Evolutionary conservation across 805 yeast genomes (phyloP), one percentile per base, ranked within the genome.

Genomic region (Metschnikowia corniflorae): DNA sequence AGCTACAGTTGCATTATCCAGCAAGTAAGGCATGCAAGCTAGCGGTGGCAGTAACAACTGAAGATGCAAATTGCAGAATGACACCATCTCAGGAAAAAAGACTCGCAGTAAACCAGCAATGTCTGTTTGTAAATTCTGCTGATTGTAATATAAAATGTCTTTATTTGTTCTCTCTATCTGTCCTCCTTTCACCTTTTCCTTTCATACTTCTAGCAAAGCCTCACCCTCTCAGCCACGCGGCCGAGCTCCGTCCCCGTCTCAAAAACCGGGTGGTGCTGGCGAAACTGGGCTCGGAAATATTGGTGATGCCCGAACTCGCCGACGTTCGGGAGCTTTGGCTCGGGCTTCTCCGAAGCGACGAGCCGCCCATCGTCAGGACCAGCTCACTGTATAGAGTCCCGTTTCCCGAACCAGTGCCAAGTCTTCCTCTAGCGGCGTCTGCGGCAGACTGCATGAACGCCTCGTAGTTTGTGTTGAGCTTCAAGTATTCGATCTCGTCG

Each of bases 401-500:
- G n/a, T 26, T 26, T 19, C 22, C n/a, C 6, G 38, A 30, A 12
- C 29, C 15, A 18, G 31, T 26, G 12, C 26, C 26, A 24, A 27
- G 29, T 16, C 35, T 30, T 16, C 39, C 43, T 19, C 35, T 33
- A 14, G 31, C 31, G 6, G 43, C 33, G 24, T 48, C 55, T n/a
- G 44, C 47, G 18, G 24, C 24, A 21, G 24, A 10, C 9, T 10
- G 24, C 24, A 10, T 21, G 24, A n/a, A n/a, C 39, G 45, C 12
- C 5, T 63, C 66, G 46, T 60, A 54, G 39, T 60, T 62, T 16
- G 70, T 61, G 16, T 56, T 49, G 34, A 66, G 54, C 39, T 62
- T 57, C 53, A 74, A 59, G 15, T 48, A 48, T 21, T 53, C 65
- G 38, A 88, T 80, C 47, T 87, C 96, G 6, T 64, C 71, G 18